Evolutionary conservation across 176 grass and related monocot species (phyloP).

Genomic region (Carex myosuroides): DNA sequence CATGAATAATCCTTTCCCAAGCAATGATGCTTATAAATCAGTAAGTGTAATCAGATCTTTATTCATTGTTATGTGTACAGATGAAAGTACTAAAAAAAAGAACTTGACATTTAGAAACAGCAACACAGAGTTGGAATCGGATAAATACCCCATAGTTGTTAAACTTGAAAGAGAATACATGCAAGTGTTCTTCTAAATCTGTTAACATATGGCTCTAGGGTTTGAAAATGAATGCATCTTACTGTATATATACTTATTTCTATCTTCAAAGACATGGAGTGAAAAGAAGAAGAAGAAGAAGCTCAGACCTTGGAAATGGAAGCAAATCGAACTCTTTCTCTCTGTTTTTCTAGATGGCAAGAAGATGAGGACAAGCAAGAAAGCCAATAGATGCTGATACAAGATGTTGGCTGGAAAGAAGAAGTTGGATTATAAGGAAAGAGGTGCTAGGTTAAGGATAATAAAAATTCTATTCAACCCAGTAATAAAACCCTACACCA

Average conservation of each 20-base stretch:
- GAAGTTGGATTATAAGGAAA: constrained; percentile 33
- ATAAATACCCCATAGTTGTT: constrained; percentile 19
- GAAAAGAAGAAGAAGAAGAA: constrained; percentile 24
- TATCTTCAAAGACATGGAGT: constrained; percentile 3
- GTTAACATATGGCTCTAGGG: constrained; percentile 6
- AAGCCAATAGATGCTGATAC: constrained; percentile 43
- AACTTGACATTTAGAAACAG: not conserved
- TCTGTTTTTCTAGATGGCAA: constrained; percentile 29
- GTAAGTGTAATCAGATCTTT: not conserved
- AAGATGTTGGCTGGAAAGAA: constrained; percentile 31
- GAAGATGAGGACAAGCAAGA: constrained; percentile 43
- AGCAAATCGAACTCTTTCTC: constrained; percentile 16
- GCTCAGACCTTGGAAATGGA: constrained; percentile 53
- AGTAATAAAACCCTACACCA: constrained; percentile 37
- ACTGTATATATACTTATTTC: constrained; percentile 14
- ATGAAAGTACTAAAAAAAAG: not conserved
- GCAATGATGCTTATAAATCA: not conserved
- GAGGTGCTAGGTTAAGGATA: constrained; percentile 31
- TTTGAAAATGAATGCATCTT: not conserved
- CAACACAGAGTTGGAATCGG: not conserved
- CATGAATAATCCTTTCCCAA: not conserved
- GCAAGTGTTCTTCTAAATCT: not conserved
- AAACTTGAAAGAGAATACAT: constrained; percentile 7
- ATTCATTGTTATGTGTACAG: not conserved
- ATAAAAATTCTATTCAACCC: constrained; percentile 37